phyloP scores from a whole-genome alignment of 1,284 basidiomycete genomes.

The Ustilago shanxiensis region DNA sequence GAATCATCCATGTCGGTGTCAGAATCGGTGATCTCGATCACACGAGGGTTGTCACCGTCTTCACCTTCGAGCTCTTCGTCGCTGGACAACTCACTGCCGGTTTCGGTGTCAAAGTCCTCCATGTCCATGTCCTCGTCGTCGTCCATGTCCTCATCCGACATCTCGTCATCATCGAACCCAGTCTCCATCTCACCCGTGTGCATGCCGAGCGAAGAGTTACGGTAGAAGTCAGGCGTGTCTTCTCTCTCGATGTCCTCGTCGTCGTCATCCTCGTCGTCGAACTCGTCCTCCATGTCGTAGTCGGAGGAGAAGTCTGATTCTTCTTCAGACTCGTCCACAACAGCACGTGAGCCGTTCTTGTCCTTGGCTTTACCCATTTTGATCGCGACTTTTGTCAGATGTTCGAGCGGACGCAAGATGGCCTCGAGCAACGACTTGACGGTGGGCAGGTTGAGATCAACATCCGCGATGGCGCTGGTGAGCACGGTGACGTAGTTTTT shows the following conservation, averaged over 20 bases:
- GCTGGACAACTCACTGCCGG: conserved; percentile 56
- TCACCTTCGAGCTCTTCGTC: conserved; percentile 72
- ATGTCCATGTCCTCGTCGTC: conserved; percentile 90
- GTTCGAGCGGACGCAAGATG: conserved; percentile 89
- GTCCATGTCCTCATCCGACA: conserved; percentile 86
- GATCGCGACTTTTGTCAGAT: conserved; percentile 94
- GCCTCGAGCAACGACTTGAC: conserved; percentile 86
- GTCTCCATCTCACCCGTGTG: conserved; percentile 73
- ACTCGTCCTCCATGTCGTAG: conserved; percentile 56
- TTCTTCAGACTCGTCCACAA: conserved; percentile 47
- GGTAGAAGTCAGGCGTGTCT: conserved; percentile 92
- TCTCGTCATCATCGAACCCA: conserved; percentile 78
- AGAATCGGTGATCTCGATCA: conserved; percentile 70
- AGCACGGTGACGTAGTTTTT: conserved; percentile 93
- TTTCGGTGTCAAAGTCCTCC: conserved; percentile 76
- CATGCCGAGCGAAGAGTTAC: conserved; percentile 97
- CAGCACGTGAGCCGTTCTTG: conserved; percentile 33
- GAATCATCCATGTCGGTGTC: conserved; percentile 53
- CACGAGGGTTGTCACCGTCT: conserved; percentile 66
- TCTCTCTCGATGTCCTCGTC: conserved; percentile 76
- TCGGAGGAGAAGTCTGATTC: conserved; percentile 41
- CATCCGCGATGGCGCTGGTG: conserved; percentile 88
- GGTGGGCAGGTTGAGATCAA: conserved; percentile 95
- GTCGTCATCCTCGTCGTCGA: conserved; percentile 73
- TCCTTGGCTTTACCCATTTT: conserved; percentile 85